Evolutionary conservation across 495 filamentous ascomycete species (phyloP), one percentile per base, ranked within the genome.

Genomic region (Hypoxylon trugodes): DNA sequence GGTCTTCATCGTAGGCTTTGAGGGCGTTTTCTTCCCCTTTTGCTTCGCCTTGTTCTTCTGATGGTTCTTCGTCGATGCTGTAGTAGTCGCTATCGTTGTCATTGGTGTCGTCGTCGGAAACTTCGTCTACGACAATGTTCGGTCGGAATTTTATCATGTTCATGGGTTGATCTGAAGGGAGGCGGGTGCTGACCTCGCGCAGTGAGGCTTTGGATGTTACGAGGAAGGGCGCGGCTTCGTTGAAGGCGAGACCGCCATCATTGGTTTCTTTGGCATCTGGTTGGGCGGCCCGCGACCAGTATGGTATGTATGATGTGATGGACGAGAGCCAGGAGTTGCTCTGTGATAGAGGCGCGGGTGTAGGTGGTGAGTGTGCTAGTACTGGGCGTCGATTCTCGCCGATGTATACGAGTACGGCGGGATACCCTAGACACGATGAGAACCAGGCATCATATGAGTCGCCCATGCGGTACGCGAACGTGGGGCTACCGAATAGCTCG

Each of bases 81-180:
- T n/a, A n/a, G n/a, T n/a, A n/a, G 26, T 15, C 22, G 2, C 15
- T 13, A 18, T 82, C 95, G 0, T 85, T 78, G 8, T 68, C 69
- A n/a, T 71, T 58, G 4, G 84, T 82, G n/a, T 48, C 35, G 9
- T 19, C 21, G 24, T 74, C 73, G 5, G 59, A 83, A 0, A 76
- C 74, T 6, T 70, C 88, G 7, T 83, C 81, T 6, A 97, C 73
- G 6, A 97, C 86, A 35, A 97, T 85, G 66, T 97, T 97, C 0
- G 92, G 89, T 22, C 94, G 84, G 74, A 96, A 93, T 69, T 93
- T 95, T 8, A 86, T 87, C 66, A 90, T 82, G 61, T 89, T 87
- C 79, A 92, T 85, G n/a, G 77, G 61, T 26, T 81, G 69, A 35
- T 66, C 65, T 1, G 76, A 82, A 0, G 81, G 75, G 3, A 96